phyloP scores from a whole-genome alignment of 371 early-diverging fungal species.

The Rhizomucor miehei region DNA sequence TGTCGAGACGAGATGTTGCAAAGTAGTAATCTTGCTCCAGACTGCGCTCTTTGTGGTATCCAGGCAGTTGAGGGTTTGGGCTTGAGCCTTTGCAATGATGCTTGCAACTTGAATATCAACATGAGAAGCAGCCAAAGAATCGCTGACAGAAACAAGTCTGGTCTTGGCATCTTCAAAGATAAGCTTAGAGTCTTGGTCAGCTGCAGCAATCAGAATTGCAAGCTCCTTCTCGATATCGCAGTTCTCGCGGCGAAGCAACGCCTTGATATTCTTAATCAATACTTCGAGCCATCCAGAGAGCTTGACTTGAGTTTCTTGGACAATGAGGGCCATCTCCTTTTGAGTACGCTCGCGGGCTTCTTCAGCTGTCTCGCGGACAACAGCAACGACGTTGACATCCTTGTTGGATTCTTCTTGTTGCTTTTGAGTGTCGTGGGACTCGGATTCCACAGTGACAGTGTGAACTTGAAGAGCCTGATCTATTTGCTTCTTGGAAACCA shows the following conservation, averaged over 20 bases:
- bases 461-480: constrained; percentile 31
- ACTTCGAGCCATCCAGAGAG: constrained; percentile 27
- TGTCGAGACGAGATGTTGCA: constrained; percentile 21
- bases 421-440: not conserved
- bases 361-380: constrained; percentile 25
- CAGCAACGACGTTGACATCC: constrained; percentile 16
- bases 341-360: constrained; percentile 26
- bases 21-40: constrained; percentile 14
- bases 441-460: not conserved
- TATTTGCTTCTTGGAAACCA: constrained; percentile 27
- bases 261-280: constrained; percentile 21
- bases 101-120: constrained; percentile 2
- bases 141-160: constrained; percentile 7
- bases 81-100: constrained; percentile 17
- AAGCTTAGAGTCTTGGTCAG: constrained; percentile 18
- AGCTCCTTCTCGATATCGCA: constrained; percentile 19
- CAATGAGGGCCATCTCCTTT: constrained; percentile 26
- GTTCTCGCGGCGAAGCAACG: constrained; percentile 20
- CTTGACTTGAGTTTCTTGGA: constrained; percentile 27
- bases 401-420: constrained; percentile 7
- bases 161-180: constrained; percentile 11
- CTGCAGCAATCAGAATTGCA: constrained; percentile 8
- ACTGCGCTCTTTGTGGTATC: constrained; percentile 27
- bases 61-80: constrained; percentile 26
- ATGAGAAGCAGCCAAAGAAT: constrained; percentile 2